A percentile compares a stretch with the other conserved stretches of the same genome.
Evolutionary conservation across 2,329 filamentous ascomycete genomes (phyloP).

Genomic region (Xylaria hypoxylon): DNA sequence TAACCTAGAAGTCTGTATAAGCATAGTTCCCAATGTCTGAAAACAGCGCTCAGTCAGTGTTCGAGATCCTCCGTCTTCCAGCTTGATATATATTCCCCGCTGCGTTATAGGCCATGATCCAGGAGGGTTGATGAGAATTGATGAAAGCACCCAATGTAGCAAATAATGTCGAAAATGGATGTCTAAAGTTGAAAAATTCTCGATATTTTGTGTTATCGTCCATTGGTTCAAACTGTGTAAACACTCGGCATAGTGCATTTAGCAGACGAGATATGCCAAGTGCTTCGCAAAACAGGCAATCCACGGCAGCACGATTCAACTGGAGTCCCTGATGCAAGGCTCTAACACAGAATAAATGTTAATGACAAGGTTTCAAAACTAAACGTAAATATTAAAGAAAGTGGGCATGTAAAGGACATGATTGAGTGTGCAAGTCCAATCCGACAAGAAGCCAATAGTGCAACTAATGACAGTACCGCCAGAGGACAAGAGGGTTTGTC

Average conservation of each 20-base stretch:
- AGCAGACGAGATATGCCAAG: background rate
- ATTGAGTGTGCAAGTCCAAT: background rate
- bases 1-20: slow-evolving; percentile 31
- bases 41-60: slow-evolving; percentile 18
- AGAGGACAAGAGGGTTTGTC: background rate
- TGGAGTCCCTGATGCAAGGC: background rate
- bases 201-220: background rate
- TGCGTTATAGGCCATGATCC: too few relatives aligned
- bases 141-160: background rate
- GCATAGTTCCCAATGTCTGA: background rate
- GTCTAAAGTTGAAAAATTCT: background rate
- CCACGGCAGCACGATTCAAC: background rate
- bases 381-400: background rate
- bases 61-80: slow-evolving; percentile 13
- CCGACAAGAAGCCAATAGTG: background rate
- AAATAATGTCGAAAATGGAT: background rate
- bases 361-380: background rate
- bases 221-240: background rate
- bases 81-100: too few relatives aligned
- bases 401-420: background rate
- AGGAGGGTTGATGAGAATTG: background rate
- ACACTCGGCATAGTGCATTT: background rate
- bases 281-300: background rate
- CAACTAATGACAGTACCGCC: background rate
- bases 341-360: background rate